phyloP scores from a whole-genome alignment of 495 filamentous ascomycete species.

The Talaromyces stipitatus region DNA sequence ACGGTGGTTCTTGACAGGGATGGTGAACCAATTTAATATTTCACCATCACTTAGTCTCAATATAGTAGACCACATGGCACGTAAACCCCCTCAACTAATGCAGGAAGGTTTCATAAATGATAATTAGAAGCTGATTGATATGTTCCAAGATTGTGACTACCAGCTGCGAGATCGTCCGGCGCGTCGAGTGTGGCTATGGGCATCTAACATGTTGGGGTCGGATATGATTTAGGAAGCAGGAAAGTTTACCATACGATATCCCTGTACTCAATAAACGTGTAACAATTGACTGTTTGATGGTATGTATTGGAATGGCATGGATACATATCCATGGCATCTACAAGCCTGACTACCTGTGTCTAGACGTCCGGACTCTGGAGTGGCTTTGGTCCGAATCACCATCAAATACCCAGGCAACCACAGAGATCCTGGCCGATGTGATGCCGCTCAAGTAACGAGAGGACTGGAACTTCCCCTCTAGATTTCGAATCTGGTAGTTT shows the following conservation, averaged over 20 bases:
- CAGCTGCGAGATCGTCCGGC: background rate
- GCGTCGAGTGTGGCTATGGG: background rate
- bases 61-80: background rate
- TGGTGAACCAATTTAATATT: background rate
- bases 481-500: too few relatives aligned
- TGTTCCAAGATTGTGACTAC: background rate
- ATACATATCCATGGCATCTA: too few relatives aligned
- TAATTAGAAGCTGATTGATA: too few relatives aligned
- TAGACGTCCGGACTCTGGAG: too few relatives aligned
- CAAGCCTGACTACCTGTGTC: too few relatives aligned
- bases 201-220: too few relatives aligned
- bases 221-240: too few relatives aligned
- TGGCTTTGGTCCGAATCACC: too few relatives aligned
- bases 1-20: background rate
- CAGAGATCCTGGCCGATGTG: too few relatives aligned
- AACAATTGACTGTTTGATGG: background rate
- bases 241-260: background rate
- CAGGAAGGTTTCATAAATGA: background rate
- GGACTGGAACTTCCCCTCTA: too few relatives aligned
- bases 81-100: background rate
- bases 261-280: background rate
- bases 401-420: too few relatives aligned
- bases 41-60: background rate
- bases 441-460: too few relatives aligned
- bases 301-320: background rate